These are phyloP conservation scores for Venturia aucupariae DNA, from an alignment of 2,329 filamentous ascomycete species.

Conservation along the genomic window DNA sequence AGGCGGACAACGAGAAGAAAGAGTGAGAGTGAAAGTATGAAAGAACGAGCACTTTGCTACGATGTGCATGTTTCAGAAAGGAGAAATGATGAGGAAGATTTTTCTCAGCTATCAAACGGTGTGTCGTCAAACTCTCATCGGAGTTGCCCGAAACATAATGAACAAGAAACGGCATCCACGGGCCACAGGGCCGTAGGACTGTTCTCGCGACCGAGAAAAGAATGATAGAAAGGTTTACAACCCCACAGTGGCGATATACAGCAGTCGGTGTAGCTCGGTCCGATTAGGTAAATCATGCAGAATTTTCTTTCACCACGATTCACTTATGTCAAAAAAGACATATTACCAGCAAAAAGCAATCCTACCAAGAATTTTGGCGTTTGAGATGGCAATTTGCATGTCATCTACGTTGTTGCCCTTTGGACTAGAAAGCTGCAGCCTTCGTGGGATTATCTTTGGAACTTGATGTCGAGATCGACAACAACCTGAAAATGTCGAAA, in stretches of 20 bases:
- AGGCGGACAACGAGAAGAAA: too few species aligned
- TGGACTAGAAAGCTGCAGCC: too few species aligned
- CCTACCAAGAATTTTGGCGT: not conserved
- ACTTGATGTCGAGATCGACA: too few species aligned
- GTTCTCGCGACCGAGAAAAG: conserved; percentile 41
- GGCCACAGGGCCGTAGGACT: conserved; percentile 30
- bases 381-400: too few species aligned
- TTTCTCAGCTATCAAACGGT: too few species aligned
- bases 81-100: too few species aligned
- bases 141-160: not conserved
- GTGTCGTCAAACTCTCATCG: not conserved
- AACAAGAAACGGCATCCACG: not conserved
- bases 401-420: too few species aligned
- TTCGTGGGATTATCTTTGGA: too few species aligned
- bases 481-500: too few species aligned
- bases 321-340: not conserved
- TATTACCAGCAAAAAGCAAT: not conserved
- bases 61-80: too few species aligned
- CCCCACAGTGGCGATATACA: conserved; percentile 46
- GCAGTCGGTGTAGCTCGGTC: not conserved
- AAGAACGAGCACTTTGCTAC: too few species aligned
- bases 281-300: not conserved
- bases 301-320: not conserved
- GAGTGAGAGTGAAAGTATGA: too few species aligned
- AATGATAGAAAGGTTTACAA: conserved; percentile 46